Evolutionary conservation across 2,329 filamentous ascomycete species (phyloP).

Genomic region (Talaromyces sp.): DNA sequence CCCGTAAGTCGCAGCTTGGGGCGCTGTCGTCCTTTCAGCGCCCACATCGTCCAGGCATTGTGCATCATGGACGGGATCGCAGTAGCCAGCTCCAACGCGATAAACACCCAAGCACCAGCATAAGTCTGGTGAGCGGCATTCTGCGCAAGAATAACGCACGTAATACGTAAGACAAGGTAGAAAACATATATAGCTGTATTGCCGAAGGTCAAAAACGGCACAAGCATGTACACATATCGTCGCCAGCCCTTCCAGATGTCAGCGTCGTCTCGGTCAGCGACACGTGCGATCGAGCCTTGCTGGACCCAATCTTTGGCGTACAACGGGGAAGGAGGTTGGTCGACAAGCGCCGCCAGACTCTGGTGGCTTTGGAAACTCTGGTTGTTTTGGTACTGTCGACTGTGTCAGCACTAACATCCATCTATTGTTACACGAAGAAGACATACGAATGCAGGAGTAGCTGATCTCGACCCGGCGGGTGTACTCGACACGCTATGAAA

Average conservation of each 20-base stretch:
- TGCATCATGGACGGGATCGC: conserved; percentile 56
- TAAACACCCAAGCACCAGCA: conserved; percentile 56
- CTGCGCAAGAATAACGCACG: conserved; percentile 54
- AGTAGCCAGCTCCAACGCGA: conserved; percentile 53
- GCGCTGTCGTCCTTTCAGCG: conserved; percentile 53
- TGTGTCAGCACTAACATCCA: not conserved
- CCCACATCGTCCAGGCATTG: conserved; percentile 57
- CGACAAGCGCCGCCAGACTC: conserved; percentile 33
- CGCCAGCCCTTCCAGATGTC: conserved; percentile 39
- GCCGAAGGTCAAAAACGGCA: conserved; percentile 34
- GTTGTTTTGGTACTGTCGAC: conserved; percentile 23
- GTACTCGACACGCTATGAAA: conserved; percentile 22
- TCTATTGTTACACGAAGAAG: not conserved
- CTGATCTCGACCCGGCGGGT: conserved; percentile 30
- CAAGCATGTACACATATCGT: conserved; percentile 32
- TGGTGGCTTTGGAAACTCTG: conserved; percentile 32
- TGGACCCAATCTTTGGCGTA: conserved; percentile 38
- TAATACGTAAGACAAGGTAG: conserved; percentile 53
- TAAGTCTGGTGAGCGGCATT: conserved; percentile 40
- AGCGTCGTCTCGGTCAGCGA: conserved; percentile 36
- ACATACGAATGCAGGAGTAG: conserved; percentile 30
- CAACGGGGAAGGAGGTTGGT: conserved; percentile 27
- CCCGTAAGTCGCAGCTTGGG: conserved; percentile 46
- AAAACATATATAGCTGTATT: conserved; percentile 36
- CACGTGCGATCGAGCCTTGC: conserved; percentile 34